These are phyloP conservation scores for Cyclotella baltica DNA, from an alignment of 108 stramenopile genomes.

Conservation along the genomic window DNA sequence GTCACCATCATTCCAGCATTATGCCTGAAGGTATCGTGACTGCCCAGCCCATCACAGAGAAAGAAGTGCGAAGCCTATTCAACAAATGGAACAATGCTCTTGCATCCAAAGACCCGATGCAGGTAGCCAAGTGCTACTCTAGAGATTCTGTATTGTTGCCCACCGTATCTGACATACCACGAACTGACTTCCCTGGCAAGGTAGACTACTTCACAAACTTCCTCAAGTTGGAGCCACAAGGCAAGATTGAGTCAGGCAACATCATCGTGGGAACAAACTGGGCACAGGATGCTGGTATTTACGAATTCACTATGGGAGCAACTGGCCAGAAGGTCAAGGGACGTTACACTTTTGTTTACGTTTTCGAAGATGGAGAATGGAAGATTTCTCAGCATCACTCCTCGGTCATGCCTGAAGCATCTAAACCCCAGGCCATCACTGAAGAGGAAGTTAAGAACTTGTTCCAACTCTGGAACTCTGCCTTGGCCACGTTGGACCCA, in stretches of 20 bases:
- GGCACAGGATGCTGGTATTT: conserved; percentile 16
- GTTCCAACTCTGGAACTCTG: conserved; percentile 55
- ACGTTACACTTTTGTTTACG: conserved; percentile 8
- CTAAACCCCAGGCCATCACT: conserved; percentile 43
- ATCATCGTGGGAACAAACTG: conserved; percentile 42
- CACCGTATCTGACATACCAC: conserved; percentile 7
- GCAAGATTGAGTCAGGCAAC: conserved; percentile 33
- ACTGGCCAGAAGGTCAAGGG: conserved; percentile 8
- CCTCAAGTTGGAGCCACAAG: conserved; percentile 46
- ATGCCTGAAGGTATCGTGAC: conserved; percentile 15
- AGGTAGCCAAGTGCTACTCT: conserved; percentile 1
- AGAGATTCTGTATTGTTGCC: background rate
- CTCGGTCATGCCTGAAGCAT: conserved; percentile 69
- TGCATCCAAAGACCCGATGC: conserved; percentile 31
- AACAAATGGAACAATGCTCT: conserved; percentile 56
- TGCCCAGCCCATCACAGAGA: background rate
- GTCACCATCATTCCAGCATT: conserved; percentile 62
- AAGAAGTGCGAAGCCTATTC: conserved; percentile 45
- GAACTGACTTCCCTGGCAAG: conserved; percentile 39
- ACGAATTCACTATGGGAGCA: conserved; percentile 11
- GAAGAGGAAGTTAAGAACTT: conserved; percentile 55
- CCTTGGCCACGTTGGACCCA: background rate
- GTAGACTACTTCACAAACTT: conserved; percentile 28
- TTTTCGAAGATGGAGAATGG: conserved; percentile 72
- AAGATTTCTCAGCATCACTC: conserved; percentile 80